Conservation (phyloP, 306 rosid genomes). For the Gastrolobium villosum region DNA sequence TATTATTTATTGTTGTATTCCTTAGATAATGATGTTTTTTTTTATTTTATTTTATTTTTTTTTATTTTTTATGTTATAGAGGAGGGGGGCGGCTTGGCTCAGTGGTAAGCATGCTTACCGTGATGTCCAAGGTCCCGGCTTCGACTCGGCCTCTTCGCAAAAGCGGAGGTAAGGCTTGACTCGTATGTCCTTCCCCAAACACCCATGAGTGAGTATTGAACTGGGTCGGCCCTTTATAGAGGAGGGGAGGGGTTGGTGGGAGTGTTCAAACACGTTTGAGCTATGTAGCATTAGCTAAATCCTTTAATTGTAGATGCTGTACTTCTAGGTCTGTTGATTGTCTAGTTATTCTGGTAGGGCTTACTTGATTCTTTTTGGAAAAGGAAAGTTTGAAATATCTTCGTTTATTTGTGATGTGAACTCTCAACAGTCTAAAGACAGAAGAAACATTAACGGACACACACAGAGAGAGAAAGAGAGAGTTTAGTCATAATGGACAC, state of each 20-base stretch:
- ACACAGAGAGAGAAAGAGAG: background rate
- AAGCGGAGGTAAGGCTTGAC: too few species aligned
- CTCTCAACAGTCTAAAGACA: conserved; percentile 20
- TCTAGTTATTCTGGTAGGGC: conserved; percentile 19
- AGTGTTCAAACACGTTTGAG: conserved; percentile 6
- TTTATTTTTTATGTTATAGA: too few species aligned
- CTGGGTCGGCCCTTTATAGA: too few species aligned
- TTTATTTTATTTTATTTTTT: too few species aligned
- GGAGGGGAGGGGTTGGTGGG: background rate
- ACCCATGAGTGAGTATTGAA: too few species aligned
- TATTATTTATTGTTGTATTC: too few species aligned
- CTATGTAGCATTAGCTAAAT: conserved; percentile 20
- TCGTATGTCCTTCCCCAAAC: too few species aligned
- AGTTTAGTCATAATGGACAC: background rate
- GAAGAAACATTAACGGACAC: background rate
- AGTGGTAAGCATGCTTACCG: too few species aligned
- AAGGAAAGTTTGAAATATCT: background rate
- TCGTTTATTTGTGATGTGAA: conserved; percentile 22
- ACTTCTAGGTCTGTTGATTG: background rate
- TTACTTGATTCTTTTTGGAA: conserved; percentile 28
- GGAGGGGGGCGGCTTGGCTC: too few species aligned
- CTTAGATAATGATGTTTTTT: background rate
- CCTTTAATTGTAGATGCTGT: conserved; percentile 13
- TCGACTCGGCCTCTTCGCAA: too few species aligned
- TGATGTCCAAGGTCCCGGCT: too few species aligned